Evolutionary conservation across 1,284 basidiomycete genomes (phyloP), one percentile per base, ranked within the genome.

Genomic region (Trichosporon asahii): DNA sequence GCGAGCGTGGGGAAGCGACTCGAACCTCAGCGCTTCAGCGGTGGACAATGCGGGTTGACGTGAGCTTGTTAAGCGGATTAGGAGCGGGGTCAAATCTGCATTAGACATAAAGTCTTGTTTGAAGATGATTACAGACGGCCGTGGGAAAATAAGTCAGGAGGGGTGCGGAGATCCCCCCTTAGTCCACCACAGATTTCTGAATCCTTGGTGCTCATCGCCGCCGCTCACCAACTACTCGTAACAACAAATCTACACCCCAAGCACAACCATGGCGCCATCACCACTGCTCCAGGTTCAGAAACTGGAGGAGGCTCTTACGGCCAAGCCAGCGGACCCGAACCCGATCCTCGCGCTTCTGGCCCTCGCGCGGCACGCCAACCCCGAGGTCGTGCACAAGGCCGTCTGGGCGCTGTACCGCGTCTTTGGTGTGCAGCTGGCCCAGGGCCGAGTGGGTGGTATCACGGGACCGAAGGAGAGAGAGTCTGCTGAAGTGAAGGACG

Each of bases 341-440:
- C 85, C 89, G 0, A 86, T 96, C 23, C 88, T 89, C 6, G 91
- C 94, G 79, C 88, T 97, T 7, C 80, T 94, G 67, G 84, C 88
- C 15, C 83, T 92, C 40, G 86, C 40, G 18, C 79, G 77, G 25
- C 85, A 71, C 53, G 68, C 65, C 14, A 73, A 71, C 84, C 82
- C 89, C 0, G 85, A 87, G 72, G 85, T 88, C 44, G 87, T 88
- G 11, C 91, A 90, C 69, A 93, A 91, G 77, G 89, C 88, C 0
- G 86, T 94, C 11, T 96, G 94, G 84, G 89, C 93, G 0, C 82
- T 92, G 23, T 95, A 96, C 82, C 86, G 93, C 31, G 86, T 91
- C 18, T 95, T 94, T 79, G 88, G 92, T 4, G 77, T 87, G 29
- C 83, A 92, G 33, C 86, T 94, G 55, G 82, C 86, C 6, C 85